phyloP scores from a whole-genome alignment of 2,329 filamentous ascomycete genomes.

The Fusarium sp. region DNA sequence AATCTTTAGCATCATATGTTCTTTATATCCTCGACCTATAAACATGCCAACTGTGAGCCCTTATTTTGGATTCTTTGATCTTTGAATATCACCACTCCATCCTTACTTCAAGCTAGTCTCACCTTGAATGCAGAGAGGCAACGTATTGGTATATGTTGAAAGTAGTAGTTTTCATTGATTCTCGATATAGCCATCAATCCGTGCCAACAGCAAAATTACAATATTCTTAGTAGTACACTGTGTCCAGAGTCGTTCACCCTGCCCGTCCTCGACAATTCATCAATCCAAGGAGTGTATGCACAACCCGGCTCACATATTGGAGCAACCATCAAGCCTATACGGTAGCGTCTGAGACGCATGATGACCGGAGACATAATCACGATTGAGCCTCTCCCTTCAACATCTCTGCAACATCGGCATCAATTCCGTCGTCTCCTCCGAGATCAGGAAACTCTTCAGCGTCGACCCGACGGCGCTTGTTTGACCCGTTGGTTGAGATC shows the following conservation, averaged over 20 bases:
- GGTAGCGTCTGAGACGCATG: not conserved
- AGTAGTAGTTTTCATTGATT: not conserved
- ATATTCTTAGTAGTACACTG: not conserved
- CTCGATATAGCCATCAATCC: not conserved
- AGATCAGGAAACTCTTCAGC: constrained; percentile 66
- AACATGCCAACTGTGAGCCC: not conserved
- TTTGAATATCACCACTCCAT: too few relatives aligned
- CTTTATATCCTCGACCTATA: not conserved
- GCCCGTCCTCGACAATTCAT: not conserved
- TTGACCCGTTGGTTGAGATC: constrained; percentile 65
- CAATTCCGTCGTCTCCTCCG: constrained; percentile 67
- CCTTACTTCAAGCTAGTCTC: too few relatives aligned
- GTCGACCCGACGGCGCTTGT: constrained; percentile 69
- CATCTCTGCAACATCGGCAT: constrained; percentile 69
- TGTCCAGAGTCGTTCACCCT: not conserved
- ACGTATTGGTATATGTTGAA: too few relatives aligned
- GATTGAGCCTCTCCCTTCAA: constrained; percentile 50
- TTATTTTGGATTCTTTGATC: too few relatives aligned
- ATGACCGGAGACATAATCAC: constrained; percentile 10
- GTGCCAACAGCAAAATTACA: not conserved
- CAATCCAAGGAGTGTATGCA: not conserved
- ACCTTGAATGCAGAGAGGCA: too few relatives aligned
- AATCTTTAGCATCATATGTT: not conserved
- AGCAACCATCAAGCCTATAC: too few relatives aligned
- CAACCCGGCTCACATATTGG: not conserved